A percentile compares a stretch with the other conserved stretches of the same genome.
phyloP scores from a whole-genome alignment of 148 eudicot genomes.

The Nepenthes gracilis region DNA sequence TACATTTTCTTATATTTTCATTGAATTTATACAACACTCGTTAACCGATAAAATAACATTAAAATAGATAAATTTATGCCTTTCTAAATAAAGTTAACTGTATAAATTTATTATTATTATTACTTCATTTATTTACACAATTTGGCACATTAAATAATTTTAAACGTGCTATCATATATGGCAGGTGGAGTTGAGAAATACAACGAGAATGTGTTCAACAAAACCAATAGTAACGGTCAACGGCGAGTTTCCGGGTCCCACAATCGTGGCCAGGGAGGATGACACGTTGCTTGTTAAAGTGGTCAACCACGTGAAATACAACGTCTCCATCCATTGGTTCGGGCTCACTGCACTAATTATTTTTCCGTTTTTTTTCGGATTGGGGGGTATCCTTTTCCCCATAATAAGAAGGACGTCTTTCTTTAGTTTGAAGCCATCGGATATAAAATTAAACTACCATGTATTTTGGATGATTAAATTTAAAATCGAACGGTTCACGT shows the following conservation, averaged over 20 bases:
- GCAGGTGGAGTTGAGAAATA: slow-evolving; percentile 53
- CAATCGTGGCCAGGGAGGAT: slow-evolving; percentile 65
- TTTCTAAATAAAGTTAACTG: background rate
- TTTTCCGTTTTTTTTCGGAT: background rate
- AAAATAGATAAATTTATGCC: too few species aligned
- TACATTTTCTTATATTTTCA: too few species aligned
- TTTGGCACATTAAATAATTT: too few species aligned
- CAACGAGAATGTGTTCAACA: slow-evolving; percentile 54
- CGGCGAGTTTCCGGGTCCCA: slow-evolving; percentile 74
- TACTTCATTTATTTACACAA: too few species aligned
- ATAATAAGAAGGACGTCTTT: background rate
- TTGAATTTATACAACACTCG: too few species aligned
- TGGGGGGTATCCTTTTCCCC: background rate
- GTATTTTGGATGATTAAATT: too few species aligned
- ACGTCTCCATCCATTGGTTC: slow-evolving; percentile 68
- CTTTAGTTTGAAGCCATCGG: too few species aligned
- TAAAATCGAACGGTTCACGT: too few species aligned
- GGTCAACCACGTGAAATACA: slow-evolving; percentile 48
- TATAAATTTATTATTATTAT: too few species aligned
- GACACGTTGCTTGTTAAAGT: slow-evolving; percentile 60
- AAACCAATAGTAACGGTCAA: slow-evolving; percentile 69
- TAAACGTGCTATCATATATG: too few species aligned
- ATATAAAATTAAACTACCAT: too few species aligned
- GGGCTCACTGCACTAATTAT: background rate
- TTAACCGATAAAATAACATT: background rate